Base-by-base conservation (phyloP, 257 asterid genomes). In the Forsythia suspensa region DNA sequence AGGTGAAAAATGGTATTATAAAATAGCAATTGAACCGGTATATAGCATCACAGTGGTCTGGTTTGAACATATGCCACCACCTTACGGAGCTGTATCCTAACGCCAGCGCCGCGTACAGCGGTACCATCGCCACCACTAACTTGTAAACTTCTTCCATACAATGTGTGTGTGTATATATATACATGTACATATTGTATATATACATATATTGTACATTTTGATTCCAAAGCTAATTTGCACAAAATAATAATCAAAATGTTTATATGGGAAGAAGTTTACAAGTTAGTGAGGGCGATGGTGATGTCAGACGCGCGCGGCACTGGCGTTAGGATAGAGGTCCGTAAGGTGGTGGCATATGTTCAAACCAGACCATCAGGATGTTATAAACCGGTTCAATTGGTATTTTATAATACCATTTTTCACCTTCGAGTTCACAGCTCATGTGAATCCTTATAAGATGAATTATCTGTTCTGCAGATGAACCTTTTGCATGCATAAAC, bases 281-380 rank as follows among this genome's bases (percentile, higher is more conserved):
- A 89, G 76, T 93, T 94, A 59, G 84, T 90, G 72, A 78, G 43
- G 39, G 87, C 90, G 41, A 87, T 88, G 90, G 59, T 75, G 71
- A n/a, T n/a, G n/a, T n/a, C 96, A 97, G 4, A 84, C 90, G 0
- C 88, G 89, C 74, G 88, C 82, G 16, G 91, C 96, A 0, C 79
- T 94, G 12, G 83, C 38, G 2, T 79, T 94, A 1, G 98, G 98
- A 0, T 94, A 92, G 52, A 87, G 74, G 42, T 91, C 97, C 0
- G 89, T 94, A 16, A 86, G 51, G 20, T 90, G 97, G 92, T 86
- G 93, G 92, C 76, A 85, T 39, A 87, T 92, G 89, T 90, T 94
- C 82, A 85, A 86, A n/a, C 82, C 92, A 3, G 91, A 91, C 9
- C 91, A 94, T n/a, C n/a, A n/a, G n/a, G 34, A 1, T 20, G 20